Evolutionary conservation across 345 rosid genomes (phyloP).

Genomic region (Viola odorata): DNA sequence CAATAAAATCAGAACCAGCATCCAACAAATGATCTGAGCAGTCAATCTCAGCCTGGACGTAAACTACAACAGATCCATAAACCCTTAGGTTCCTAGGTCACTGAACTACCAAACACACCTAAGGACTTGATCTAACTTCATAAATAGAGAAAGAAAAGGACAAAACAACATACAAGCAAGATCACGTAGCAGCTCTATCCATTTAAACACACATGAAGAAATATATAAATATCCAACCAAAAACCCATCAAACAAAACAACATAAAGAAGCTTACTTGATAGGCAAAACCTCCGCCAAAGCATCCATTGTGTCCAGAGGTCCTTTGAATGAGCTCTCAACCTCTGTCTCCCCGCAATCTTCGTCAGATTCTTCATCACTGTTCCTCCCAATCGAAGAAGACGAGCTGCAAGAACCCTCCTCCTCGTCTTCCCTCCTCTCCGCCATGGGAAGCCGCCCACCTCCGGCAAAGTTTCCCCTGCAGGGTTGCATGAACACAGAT

Average conservation of each 20-base stretch:
- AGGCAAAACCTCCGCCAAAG: constrained; percentile 36
- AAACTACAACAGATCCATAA: no score
- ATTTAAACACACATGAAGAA: no score
- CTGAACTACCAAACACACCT: no score
- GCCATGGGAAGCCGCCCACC: constrained; percentile 1
- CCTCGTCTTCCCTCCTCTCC: constrained; percentile 1
- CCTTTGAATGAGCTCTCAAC: constrained; percentile 34
- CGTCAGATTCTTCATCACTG: constrained; percentile 22
- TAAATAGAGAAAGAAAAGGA: no score
- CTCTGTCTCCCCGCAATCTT: constrained; percentile 21
- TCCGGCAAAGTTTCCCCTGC: neutral
- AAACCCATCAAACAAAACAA: neutral
- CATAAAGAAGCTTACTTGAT: constrained; percentile 16
- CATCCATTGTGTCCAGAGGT: constrained; percentile 33
- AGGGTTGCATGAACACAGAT: neutral
- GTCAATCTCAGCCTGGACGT: no score
- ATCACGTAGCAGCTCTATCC: no score
- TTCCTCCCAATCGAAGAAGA: constrained; percentile 11
- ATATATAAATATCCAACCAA: neutral
- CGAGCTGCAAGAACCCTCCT: constrained; percentile 10
- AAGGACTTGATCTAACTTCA: no score
- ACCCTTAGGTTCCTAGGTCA: no score
- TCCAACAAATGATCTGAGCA: no score
- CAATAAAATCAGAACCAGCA: no score
- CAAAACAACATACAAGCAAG: no score